Evolutionary conservation across 805 yeast genomes (phyloP).

Genomic region (Komagataella ulmi): DNA sequence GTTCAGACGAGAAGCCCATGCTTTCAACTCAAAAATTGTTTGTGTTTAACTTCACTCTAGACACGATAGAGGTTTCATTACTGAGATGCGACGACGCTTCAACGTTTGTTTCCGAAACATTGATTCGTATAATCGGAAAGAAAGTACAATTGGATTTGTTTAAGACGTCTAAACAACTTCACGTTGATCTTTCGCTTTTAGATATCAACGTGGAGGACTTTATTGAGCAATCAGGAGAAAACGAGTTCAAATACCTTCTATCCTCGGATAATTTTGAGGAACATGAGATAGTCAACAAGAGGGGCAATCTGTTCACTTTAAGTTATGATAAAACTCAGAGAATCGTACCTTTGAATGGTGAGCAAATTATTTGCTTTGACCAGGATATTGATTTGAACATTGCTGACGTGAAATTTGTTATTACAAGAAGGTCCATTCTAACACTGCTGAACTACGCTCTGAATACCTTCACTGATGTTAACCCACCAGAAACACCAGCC

Average conservation of each 20-base stretch:
- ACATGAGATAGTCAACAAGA: constrained; percentile 19
- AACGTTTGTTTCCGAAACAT: constrained; percentile 46
- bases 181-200: constrained; percentile 46
- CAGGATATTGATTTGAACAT: constrained; percentile 61
- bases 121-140: constrained; percentile 65
- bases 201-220: constrained; percentile 67
- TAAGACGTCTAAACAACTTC: constrained; percentile 48
- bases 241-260: constrained; percentile 54
- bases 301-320: constrained; percentile 43
- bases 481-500: constrained; percentile 53
- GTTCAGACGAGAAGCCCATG: constrained; percentile 6
- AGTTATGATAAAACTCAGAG: constrained; percentile 47
- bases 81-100: constrained; percentile 53
- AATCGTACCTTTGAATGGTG: constrained; percentile 37
- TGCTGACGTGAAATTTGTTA: constrained; percentile 64
- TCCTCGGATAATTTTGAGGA: constrained; percentile 41
- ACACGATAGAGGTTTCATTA: constrained; percentile 44
- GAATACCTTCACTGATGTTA: constrained; percentile 82
- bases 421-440: constrained; percentile 67
- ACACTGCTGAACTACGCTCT: constrained; percentile 70
- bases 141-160: constrained; percentile 44
- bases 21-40: constrained; percentile 41
- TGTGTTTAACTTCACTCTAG: constrained; percentile 64
- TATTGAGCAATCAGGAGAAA: constrained; percentile 46
- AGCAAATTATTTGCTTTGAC: constrained; percentile 56